Conservation (phyloP, 257 asterid species). For the Echium plantagineum region DNA sequence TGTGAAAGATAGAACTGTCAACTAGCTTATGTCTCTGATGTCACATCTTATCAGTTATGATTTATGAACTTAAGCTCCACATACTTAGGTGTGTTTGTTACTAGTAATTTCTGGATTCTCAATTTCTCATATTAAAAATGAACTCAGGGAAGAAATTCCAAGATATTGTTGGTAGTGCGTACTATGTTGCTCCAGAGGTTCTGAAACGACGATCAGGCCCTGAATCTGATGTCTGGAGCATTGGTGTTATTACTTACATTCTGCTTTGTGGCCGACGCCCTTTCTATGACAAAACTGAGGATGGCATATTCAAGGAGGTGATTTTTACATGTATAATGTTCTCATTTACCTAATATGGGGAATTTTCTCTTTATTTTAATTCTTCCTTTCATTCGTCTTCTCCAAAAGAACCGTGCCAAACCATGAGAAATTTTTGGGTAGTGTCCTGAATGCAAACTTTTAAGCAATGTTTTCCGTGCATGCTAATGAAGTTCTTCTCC, state of each 20-base stretch:
- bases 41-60: background rate
- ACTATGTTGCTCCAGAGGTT: slow-evolving; percentile 99
- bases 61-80: background rate
- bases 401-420: no score
- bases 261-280: slow-evolving; percentile 96
- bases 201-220: slow-evolving; percentile 94
- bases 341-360: no score
- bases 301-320: slow-evolving; percentile 98
- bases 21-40: background rate
- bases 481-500: background rate
- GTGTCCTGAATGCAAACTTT: background rate
- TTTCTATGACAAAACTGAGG: slow-evolving; percentile 99
- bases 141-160: slow-evolving; percentile 70
- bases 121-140: slow-evolving; percentile 2
- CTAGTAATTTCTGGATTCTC: slow-evolving; percentile 3
- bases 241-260: slow-evolving; percentile 94
- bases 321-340: background rate
- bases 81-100: background rate
- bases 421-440: no score
- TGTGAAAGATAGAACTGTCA: background rate
- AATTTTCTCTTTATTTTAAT: no score
- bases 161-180: slow-evolving; percentile 99
- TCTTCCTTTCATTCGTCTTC: no score
- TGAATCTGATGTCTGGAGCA: slow-evolving; percentile 99
- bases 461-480: no score